Base-by-base conservation (phyloP, 148 eudicot genomes). In the Polygonum maritimum region DNA sequence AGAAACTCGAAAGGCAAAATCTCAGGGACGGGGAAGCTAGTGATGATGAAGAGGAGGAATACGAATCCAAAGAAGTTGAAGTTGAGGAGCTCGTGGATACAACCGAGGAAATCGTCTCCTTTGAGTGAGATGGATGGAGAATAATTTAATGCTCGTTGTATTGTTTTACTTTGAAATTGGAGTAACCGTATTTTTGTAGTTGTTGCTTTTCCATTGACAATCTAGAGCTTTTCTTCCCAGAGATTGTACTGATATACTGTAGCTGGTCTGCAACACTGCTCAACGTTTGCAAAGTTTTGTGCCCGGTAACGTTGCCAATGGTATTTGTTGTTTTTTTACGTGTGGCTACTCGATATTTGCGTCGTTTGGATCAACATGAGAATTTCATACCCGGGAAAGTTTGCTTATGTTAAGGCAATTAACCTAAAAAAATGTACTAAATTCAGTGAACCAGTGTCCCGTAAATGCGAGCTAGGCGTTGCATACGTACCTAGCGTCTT, bases 1-100 rank as follows among this genome's bases (percentile, higher is more conserved):
- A 92, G 84, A 89, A 86, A 69, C 10, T 85, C 71, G 87, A 82
- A 62, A 88, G 91, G 78, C 89, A 89, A 73, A 80, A 75, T 65
- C 86, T 90, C 0, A 84, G 98, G 71, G 96, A 90, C 48, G 97
- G 94, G 18, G 96, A 90, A 71, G 96, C 83, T 57, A 92, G 98
- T 70, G 99, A 95, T 7, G 94, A 86, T n/a, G 99, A 95, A 71
- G 97, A 95, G 71, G 99, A 89, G 75, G 99, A 89, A 73, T 95
- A 90, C 21, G 92, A 92, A 65, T 93, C 92, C 0, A 95, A 95
- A 74, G 98, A 95, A 74, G 88, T 92, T 2, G 96, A 95, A 72
- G 87, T 88, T 26, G 99, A 95, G 77, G 97, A 95, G 74, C 48
- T 95, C 47, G 14, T 92, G 5, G 87, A 90, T 63, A 86, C 88